phyloP scores from a whole-genome alignment of 495 filamentous ascomycete genomes.

The Aspergillus olivimuriae region DNA sequence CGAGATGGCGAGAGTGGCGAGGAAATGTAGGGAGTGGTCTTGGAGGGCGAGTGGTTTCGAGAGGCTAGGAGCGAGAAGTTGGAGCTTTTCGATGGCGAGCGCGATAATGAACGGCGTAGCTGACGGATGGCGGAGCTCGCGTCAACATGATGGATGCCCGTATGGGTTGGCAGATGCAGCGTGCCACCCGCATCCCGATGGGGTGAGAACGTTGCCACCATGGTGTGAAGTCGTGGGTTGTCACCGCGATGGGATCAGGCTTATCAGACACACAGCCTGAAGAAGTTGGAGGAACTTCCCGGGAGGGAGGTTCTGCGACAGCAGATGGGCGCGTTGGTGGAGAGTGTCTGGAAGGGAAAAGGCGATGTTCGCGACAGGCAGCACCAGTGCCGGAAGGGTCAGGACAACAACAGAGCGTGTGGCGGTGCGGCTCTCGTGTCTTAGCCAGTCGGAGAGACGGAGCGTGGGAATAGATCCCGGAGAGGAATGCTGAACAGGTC shows the following conservation, averaged over 20 bases:
- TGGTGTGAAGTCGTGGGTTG: slow-evolving; percentile 21
- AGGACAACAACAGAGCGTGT: slow-evolving; percentile 13
- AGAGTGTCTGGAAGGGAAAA: too few relatives aligned
- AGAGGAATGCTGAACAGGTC: slow-evolving; percentile 16
- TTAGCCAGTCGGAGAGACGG: slow-evolving; percentile 10
- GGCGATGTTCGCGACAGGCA: too few relatives aligned
- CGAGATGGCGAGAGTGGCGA: slow-evolving; percentile 48
- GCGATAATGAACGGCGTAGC: slow-evolving; percentile 74
- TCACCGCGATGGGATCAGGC: too few relatives aligned
- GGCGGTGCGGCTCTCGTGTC: slow-evolving; percentile 10
- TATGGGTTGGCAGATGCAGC: slow-evolving; percentile 76
- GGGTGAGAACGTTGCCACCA: slow-evolving; percentile 50
- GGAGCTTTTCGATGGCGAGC: slow-evolving; percentile 75
- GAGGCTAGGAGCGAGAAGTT: slow-evolving; percentile 57
- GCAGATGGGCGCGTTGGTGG: too few relatives aligned
- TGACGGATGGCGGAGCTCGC: slow-evolving; percentile 69
- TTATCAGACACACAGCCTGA: too few relatives aligned
- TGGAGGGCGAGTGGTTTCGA: slow-evolving; percentile 49
- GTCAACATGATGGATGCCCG: slow-evolving; percentile 72
- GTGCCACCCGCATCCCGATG: slow-evolving; percentile 65
- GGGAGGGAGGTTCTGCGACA: too few relatives aligned
- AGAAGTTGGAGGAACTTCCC: too few relatives aligned
- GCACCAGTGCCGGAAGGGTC: too few relatives aligned
- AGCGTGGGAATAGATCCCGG: slow-evolving; percentile 6
- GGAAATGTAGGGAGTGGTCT: slow-evolving; percentile 37